These are phyloP conservation scores for Aquanectria penicillioides DNA, from an alignment of 2,329 filamentous ascomycete genomes.

Conservation along the genomic window DNA sequence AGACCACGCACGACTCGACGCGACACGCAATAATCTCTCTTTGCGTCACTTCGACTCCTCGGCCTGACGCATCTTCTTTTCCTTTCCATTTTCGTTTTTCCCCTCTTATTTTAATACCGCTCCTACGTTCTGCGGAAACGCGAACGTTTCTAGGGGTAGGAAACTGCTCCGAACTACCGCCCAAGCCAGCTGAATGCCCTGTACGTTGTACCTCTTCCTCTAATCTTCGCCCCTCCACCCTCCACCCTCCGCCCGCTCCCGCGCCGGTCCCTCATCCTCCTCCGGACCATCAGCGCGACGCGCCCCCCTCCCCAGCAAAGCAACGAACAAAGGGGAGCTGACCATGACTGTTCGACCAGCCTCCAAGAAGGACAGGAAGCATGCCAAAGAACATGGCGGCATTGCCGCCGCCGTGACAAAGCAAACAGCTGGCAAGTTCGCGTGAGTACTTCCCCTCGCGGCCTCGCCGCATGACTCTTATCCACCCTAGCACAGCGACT, in stretches of 20 bases:
- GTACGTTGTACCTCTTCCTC: constrained; percentile 41
- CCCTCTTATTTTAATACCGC: constrained; percentile 1
- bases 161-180: constrained; percentile 44
- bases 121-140: constrained; percentile 43
- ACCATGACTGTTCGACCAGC: constrained; percentile 45
- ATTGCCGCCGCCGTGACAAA: constrained; percentile 64
- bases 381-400: constrained; percentile 64
- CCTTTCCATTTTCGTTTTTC: neutral
- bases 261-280: constrained; percentile 23
- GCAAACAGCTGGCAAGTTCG: constrained; percentile 62
- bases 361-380: constrained; percentile 64
- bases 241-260: constrained; percentile 24
- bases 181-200: constrained; percentile 50
- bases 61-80: constrained; percentile 28
- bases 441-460: constrained; percentile 51
- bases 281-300: constrained; percentile 28
- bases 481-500: constrained; percentile 26
- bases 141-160: constrained; percentile 42
- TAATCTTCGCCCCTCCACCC: constrained; percentile 27
- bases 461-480: constrained; percentile 44
- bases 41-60: constrained; percentile 25
- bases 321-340: constrained; percentile 26
- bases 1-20: constrained; percentile 26
- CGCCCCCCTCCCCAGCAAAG: constrained; percentile 11
- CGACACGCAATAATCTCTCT: constrained; percentile 8